Evolutionary conservation across 495 filamentous ascomycete genomes (phyloP).

Genomic region (Amniculicola lignicola): DNA sequence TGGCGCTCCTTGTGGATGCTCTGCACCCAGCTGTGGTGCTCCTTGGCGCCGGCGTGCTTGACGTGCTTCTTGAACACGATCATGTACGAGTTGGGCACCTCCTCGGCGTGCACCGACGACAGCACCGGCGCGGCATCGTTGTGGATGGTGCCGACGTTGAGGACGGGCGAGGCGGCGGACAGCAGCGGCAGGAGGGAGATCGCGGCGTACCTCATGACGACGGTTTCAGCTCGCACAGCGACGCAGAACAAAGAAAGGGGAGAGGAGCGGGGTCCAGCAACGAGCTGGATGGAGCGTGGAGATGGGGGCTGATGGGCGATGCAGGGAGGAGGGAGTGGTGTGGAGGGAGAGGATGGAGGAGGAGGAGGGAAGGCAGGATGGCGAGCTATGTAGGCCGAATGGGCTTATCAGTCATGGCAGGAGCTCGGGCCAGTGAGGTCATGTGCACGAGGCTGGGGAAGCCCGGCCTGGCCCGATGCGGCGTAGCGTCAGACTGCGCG

Average conservation of each 20-base stretch:
- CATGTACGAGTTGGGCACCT: constrained; percentile 91
- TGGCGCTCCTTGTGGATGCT: constrained; percentile 66
- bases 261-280: neutral
- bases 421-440: neutral
- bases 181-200: constrained; percentile 64
- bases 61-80: constrained; percentile 98
- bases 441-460: constrained; percentile 2
- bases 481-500: too few relatives aligned
- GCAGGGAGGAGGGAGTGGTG: constrained; percentile 9
- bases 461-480: neutral
- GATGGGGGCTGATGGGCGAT: constrained; percentile 4
- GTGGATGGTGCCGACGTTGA: constrained; percentile 73
- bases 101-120: constrained; percentile 69
- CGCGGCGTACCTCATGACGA: constrained; percentile 72
- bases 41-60: constrained; percentile 57
- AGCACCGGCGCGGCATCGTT: constrained; percentile 84
- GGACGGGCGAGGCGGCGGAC: constrained; percentile 70
- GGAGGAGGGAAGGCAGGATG: neutral
- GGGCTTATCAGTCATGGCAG: constrained; percentile 30
- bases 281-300: neutral
- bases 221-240: constrained; percentile 24
- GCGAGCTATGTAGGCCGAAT: constrained; percentile 18
- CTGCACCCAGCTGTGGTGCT: constrained; percentile 91
- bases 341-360: constrained; percentile 8
- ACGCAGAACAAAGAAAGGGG: constrained; percentile 24